Evolutionary conservation across 2,329 filamentous ascomycete species (phyloP), one percentile per base, ranked within the genome.

Genomic region (Alternaria tenuissima): DNA sequence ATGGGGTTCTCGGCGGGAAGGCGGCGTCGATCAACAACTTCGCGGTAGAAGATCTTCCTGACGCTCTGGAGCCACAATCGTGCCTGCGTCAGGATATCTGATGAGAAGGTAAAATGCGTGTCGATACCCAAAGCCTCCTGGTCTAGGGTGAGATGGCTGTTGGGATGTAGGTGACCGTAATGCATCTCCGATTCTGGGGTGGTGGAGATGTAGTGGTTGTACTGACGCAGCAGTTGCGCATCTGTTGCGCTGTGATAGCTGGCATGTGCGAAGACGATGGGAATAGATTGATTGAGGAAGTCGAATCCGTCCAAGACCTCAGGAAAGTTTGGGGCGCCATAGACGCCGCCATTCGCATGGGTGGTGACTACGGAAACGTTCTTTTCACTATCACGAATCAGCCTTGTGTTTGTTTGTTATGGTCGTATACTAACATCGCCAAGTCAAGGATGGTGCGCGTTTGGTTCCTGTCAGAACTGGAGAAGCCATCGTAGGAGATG

Each of bases 101-200:
- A 78, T 0, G 81, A 83, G 69, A 81, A 87, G 9, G 83, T 83
- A 61, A 84, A 83, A 66, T 86, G 82, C 0, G 84, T 87, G 66
- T 88, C 85, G 9, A 87, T 77, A 3, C 86, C 85, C 0, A 88
- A 78, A 1, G 84, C 73, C 1, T 80, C 81, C 62, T 87, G 84
- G 65, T 88, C 85, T 28, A 80, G 80, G 28, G 83, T 76, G 8
- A 78, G 69, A 54, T 83, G 78, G 18, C 76, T 79, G 38, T 73
- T 68, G 1, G 79, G 78, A 58, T 87, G 83, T 0, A 75, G 78
- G 65, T 86, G 84, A n/a, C 86, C 86, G 71, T 83, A 87, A 69
- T 87, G 84, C 79, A 86, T 83, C 66, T 88, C 86, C 0, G 84
- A 86, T 66, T 88, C 87, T 1, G 85, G 85, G 0, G 86, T 88